A percentile compares a stretch with the other conserved stretches of the same genome.
Conservation (phyloP, 768 basidiomycete genomes). For the Boletus rubescentipes region DNA sequence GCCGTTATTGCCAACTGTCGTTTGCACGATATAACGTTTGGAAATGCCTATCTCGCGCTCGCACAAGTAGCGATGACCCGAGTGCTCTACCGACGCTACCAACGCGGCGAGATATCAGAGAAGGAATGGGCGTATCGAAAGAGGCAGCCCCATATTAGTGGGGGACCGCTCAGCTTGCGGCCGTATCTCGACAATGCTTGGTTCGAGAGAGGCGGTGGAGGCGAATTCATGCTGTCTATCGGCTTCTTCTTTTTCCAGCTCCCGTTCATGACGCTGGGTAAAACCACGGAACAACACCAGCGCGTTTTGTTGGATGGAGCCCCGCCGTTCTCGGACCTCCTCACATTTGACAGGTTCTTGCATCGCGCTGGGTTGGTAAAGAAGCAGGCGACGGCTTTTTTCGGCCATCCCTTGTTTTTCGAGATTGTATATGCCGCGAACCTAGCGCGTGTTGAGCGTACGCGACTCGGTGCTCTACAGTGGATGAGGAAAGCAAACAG, state of each 20-base stretch:
- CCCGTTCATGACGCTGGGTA: conserved; percentile 47
- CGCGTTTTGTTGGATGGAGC: conserved; percentile 14
- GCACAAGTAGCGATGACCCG: conserved; percentile 54
- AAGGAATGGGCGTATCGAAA: conserved; percentile 1
- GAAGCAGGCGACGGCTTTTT: conserved; percentile 31
- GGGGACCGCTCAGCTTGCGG: conserved; percentile 45
- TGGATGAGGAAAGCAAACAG: conserved; percentile 19
- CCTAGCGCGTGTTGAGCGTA: conserved; percentile 5
- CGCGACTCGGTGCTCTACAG: conserved; percentile 17
- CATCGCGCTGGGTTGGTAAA: conserved; percentile 39
- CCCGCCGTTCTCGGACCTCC: conserved; percentile 42
- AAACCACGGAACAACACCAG: not conserved
- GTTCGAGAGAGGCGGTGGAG: conserved; percentile 43
- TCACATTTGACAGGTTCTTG: conserved; percentile 47
- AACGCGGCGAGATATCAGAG: conserved; percentile 1
- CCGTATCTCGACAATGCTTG: conserved; percentile 48
- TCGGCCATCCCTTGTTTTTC: conserved; percentile 46
- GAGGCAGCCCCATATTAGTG: not conserved
- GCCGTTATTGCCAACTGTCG: conserved; percentile 41
- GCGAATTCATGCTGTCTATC: conserved; percentile 42
- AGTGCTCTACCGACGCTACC: conserved; percentile 45
- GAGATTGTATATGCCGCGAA: conserved; percentile 34
- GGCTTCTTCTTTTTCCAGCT: conserved; percentile 44
- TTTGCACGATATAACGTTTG: conserved; percentile 46
- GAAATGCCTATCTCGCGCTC: conserved; percentile 47